Base-by-base conservation (phyloP, 306 rosid species). In the Malus sylvestris region DNA sequence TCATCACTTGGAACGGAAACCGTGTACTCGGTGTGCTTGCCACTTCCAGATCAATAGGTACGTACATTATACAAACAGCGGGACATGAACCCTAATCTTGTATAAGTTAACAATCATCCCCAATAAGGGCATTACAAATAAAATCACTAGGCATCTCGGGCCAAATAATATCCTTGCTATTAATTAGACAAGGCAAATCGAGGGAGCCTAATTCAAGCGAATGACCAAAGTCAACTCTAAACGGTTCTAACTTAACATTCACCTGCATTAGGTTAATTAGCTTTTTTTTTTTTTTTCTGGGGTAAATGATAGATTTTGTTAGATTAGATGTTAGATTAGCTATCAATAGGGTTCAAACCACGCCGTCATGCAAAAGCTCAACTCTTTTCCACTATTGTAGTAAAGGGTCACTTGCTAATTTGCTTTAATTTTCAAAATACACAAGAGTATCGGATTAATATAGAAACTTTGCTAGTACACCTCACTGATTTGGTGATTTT, bases 11-110 rank as follows among this genome's bases (percentile, higher is more conserved):
- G 98, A 89, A 94, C 66, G 98, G 98, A 53, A 85, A 82, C 59
- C 98, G 97, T 11, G 93, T 94, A 73, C 89, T 92, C 0, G 98
- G 98, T 68, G 98, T 94, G 78, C 96, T 94, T 71, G 87, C 95
- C 70, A 92, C 98, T 76, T 94, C 98, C 3, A 89, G 98, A 83
- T 94, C 97, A 66, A 86, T 94, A 73, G 98, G 98, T 92, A 78
- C 22, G 73, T 44, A 18, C 45, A 25, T 27, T 61, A 12, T 16
- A 12, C 14, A 1, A 20, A n/a, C 62, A 22, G 55, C 55, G 20
- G 55, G 55, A 5, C 8, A 5, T 16, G 18, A 51, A 51, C 55
- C 55, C 18, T 15, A 5, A 5, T 15, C 55, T 51, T 42, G 45
- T 10, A 42, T 42, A 42, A 42, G 45, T 42, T 42, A 42, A 42